Conservation (phyloP, 371 early-diverging fungal genomes). For the Nematocida ausubeli region DNA sequence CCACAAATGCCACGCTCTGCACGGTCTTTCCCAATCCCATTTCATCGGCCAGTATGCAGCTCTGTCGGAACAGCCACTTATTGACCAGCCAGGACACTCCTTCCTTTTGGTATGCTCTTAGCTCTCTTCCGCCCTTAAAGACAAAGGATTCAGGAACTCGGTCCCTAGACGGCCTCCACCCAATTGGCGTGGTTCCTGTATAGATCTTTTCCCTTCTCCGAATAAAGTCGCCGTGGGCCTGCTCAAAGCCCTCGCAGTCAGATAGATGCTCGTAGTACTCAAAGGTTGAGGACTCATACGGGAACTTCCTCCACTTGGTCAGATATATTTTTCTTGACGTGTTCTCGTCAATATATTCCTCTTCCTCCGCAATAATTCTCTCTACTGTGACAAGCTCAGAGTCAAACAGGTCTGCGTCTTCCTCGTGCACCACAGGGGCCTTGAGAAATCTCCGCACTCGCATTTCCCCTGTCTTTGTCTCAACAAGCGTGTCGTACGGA, state of each 20-base stretch:
- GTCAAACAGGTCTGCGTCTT: conserved; percentile 55
- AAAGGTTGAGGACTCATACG: conserved; percentile 82
- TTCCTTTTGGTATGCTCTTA: conserved; percentile 89
- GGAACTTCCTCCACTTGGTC: conserved; percentile 81
- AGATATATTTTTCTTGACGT: conserved; percentile 69
- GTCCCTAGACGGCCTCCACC: conserved; percentile 66
- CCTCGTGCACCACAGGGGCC: conserved; percentile 7
- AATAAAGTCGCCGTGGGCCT: conserved; percentile 65
- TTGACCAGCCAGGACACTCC: conserved; percentile 98
- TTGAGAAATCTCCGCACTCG: conserved; percentile 70
- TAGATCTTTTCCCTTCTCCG: conserved; percentile 57
- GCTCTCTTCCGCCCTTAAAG: conserved; percentile 56
- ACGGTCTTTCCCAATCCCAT: conserved; percentile 98
- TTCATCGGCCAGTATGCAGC: conserved; percentile 96
- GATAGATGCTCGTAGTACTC: conserved; percentile 73
- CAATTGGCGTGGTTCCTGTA: conserved; percentile 54
- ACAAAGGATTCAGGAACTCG: conserved; percentile 38
- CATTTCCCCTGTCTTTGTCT: conserved; percentile 73
- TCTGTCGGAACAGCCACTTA: conserved; percentile 84
- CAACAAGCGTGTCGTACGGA: conserved; percentile 70
- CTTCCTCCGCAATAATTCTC: conserved; percentile 64
- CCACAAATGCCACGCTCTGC: conserved; percentile 83
- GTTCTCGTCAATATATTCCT: conserved; percentile 35
- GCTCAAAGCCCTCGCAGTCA: conserved; percentile 67
- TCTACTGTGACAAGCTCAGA: conserved; percentile 65